These are phyloP conservation scores for Cytospora mali DNA, from an alignment of 2,329 filamentous ascomycete genomes.

Conservation along the genomic window DNA sequence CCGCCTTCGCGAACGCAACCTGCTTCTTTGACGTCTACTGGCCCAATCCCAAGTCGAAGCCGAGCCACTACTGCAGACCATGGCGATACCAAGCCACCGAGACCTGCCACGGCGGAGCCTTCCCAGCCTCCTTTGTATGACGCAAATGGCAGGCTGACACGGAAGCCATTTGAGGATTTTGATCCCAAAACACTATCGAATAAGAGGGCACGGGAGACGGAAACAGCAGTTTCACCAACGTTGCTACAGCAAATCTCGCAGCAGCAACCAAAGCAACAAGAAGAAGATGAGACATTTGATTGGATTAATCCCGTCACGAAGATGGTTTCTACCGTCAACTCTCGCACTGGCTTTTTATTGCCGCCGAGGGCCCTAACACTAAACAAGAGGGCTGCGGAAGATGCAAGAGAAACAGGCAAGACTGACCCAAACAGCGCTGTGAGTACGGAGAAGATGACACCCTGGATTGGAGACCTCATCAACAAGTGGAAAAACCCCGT, in stretches of 20 bases:
- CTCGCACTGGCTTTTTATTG: constrained; percentile 55
- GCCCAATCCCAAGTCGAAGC: neutral
- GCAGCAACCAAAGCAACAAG: neutral
- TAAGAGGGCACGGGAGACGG: neutral
- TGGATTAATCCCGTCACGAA: constrained; percentile 67
- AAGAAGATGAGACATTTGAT: constrained; percentile 42
- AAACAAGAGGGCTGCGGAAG: constrained; percentile 11
- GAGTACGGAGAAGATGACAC: constrained; percentile 20
- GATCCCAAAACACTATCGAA: constrained; percentile 20
- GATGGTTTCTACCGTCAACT: constrained; percentile 53
- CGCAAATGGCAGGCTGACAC: constrained; percentile 45
- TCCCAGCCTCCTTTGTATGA: constrained; percentile 40
- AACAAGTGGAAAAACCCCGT: constrained; percentile 74
- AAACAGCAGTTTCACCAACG: neutral
- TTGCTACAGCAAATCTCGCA: neutral
- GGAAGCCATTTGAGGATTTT: constrained; percentile 48
- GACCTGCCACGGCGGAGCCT: neutral
- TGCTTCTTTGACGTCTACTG: neutral
- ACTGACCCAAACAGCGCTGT: constrained; percentile 34
- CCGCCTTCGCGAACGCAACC: constrained; percentile 15
- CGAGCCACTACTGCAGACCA: neutral
- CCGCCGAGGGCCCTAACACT: constrained; percentile 19
- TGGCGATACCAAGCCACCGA: neutral
- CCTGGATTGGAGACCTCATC: constrained; percentile 65
- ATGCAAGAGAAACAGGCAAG: constrained; percentile 36